These are phyloP conservation scores for Nicotiana undulata DNA, from an alignment of 257 asterid species.

Conservation along the genomic window DNA sequence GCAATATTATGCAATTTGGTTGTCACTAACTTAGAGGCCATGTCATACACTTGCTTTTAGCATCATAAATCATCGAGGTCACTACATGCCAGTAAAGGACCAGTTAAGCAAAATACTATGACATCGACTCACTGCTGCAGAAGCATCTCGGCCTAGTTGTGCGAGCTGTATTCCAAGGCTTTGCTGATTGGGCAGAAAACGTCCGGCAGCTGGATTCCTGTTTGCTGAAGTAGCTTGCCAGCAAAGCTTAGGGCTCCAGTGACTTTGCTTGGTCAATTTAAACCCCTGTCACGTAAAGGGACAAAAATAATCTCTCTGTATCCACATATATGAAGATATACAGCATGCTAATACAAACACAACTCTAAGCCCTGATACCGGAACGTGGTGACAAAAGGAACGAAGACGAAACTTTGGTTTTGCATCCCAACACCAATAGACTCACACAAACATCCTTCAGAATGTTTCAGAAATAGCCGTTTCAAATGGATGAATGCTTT, in stretches of 20 bases:
- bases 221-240: slow-evolving; percentile 88
- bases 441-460: neutral
- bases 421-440: neutral
- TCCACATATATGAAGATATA: neutral
- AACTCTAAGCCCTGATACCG: neutral
- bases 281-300: slow-evolving; percentile 51
- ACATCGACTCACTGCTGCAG: slow-evolving; percentile 81
- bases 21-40: neutral
- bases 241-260: slow-evolving; percentile 60
- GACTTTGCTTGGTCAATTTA: slow-evolving; percentile 67
- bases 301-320: neutral
- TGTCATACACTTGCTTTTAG: neutral
- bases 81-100: neutral
- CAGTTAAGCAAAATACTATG: neutral
- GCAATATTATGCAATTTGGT: neutral
- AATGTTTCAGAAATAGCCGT: neutral
- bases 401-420: neutral
- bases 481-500: neutral
- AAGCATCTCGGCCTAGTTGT: slow-evolving; percentile 92
- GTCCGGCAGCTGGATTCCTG: slow-evolving; percentile 63
- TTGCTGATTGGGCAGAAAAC: slow-evolving; percentile 59
- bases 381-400: neutral
- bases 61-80: neutral
- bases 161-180: slow-evolving; percentile 87
- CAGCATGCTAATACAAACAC: neutral